Base-by-base conservation (phyloP, 2,329 filamentous ascomycete species). In the Fusarium sp. region DNA sequence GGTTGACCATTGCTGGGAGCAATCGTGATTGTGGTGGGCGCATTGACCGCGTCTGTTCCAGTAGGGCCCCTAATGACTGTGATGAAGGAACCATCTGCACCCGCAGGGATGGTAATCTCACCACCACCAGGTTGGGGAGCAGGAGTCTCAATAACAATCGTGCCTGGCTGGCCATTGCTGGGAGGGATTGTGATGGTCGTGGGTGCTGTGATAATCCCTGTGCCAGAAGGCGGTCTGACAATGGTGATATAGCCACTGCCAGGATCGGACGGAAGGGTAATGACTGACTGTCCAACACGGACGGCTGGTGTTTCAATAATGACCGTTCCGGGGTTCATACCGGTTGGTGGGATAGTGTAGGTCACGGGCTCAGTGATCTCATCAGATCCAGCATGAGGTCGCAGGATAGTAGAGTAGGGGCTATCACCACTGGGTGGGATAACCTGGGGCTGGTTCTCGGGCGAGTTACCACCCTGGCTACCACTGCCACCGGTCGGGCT, bases 211-310 rank as follows among this genome's bases (percentile, higher is more conserved):
- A 70, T 68, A 6, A 25, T 27, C n/a, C 51, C 42, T 16, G 65
- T 40, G 16, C 55, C 46, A 18, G 56, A 55, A 23, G 65, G 55
- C 21, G 34, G 55, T 18, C 65, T 59, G 5, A 70, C 59, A 23
- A 71, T 40, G 5, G 68, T 70, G 12, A 71, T 42, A 7, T 68
- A 70, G 7, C 59, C 59, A 10, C 68, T 70, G 12, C 57, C 51
- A n/a, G 68, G 68, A 16, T 71, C 68, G 4, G 68, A 54, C 5
- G 68, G 68, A n/a, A 70, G 68, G 13, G 68, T 70, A 32, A 70
- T 46, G 4, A 37, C 37, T 41, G 50, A 59, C n/a, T 69, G 66
- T 16, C 60, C 61, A 41, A 30, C 51, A 7, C 55, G 55, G 18
- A 69, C 51, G 20, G 34, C 48, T 9, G 66, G 66, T 3, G 66